These are phyloP conservation scores for Phyllosticta citribraziliensis DNA, from an alignment of 2,329 filamentous ascomycete species.

Conservation along the genomic window DNA sequence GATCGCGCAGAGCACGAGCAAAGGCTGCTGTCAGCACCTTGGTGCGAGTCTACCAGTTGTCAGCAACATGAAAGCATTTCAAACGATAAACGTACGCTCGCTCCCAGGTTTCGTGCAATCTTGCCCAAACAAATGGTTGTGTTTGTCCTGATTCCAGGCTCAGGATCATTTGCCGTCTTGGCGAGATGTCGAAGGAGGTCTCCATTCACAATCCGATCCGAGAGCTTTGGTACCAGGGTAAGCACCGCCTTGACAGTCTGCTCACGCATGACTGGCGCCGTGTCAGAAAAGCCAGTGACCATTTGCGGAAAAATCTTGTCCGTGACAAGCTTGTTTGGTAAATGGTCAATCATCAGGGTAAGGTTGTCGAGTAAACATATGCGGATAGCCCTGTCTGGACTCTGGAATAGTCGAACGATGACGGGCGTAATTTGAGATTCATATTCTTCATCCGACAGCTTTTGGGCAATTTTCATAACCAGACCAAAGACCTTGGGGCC, in stretches of 20 bases:
- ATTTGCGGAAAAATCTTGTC: constrained; percentile 96
- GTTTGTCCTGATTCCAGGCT: constrained; percentile 93
- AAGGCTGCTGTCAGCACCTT: constrained; percentile 95
- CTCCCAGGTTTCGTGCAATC: constrained; percentile 80
- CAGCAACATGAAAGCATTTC: not conserved
- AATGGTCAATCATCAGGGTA: constrained; percentile 79
- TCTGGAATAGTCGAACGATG: constrained; percentile 76
- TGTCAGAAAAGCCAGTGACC: constrained; percentile 90
- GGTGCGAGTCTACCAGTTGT: constrained; percentile 51
- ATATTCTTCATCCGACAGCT: constrained; percentile 84
- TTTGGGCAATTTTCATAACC: constrained; percentile 83
- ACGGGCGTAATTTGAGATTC: constrained; percentile 75
- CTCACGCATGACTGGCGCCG: constrained; percentile 83
- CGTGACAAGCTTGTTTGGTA: constrained; percentile 81
- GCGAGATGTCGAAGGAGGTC: constrained; percentile 84
- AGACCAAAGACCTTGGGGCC: constrained; percentile 82
- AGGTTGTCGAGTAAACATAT: constrained; percentile 86
- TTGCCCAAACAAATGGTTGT: constrained; percentile 96
- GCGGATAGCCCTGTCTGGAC: constrained; percentile 82
- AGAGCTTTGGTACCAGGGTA: constrained; percentile 76
- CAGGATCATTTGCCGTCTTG: constrained; percentile 94
- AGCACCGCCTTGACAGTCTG: constrained; percentile 94
- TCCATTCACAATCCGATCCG: constrained; percentile 86
- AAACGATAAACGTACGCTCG: constrained; percentile 33
- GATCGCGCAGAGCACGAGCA: constrained; percentile 76